Percentiles rank a stretch among this genome's conserved stretches.
Evolutionary conservation across 257 asterid species (phyloP).

Genomic region (Ligustrum vulgare): DNA sequence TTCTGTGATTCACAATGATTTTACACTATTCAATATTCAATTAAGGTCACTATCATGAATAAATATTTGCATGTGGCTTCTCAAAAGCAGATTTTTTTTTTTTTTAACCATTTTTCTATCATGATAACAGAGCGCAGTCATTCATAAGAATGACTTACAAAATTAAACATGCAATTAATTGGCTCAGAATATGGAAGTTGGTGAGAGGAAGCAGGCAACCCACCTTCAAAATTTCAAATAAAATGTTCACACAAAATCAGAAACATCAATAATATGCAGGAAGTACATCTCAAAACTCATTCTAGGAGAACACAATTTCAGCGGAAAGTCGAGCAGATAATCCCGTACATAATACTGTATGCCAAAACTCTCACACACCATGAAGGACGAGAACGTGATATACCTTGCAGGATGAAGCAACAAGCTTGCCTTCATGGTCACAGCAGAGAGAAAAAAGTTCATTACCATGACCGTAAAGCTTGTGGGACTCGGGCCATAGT

Average conservation of each 20-base stretch:
- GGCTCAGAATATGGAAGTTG: background rate
- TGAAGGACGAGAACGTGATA: background rate
- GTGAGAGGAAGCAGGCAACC: background rate
- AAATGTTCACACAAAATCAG: background rate
- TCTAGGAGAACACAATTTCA: background rate
- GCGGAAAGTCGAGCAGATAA: background rate
- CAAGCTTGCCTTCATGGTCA: constrained; percentile 75
- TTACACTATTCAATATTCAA: background rate
- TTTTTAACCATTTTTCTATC: background rate
- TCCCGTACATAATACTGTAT: background rate
- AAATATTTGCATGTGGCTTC: background rate
- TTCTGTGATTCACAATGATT: background rate
- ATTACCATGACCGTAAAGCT: constrained; percentile 97
- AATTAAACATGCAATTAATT: background rate
- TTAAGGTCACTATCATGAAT: background rate
- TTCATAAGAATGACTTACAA: background rate
- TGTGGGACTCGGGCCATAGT: constrained; percentile 95
- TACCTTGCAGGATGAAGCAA: constrained; percentile 98
- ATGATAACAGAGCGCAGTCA: background rate
- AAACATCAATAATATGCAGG: background rate
- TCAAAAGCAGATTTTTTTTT: background rate
- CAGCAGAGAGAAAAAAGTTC: constrained; percentile 82
- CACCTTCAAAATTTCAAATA: background rate
- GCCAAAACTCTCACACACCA: background rate
- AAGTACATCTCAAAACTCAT: background rate